A percentile compares a stretch with the other conserved stretches of the same genome.
phyloP scores from a whole-genome alignment of 306 rosid species.

The Arachis hypogaea region DNA sequence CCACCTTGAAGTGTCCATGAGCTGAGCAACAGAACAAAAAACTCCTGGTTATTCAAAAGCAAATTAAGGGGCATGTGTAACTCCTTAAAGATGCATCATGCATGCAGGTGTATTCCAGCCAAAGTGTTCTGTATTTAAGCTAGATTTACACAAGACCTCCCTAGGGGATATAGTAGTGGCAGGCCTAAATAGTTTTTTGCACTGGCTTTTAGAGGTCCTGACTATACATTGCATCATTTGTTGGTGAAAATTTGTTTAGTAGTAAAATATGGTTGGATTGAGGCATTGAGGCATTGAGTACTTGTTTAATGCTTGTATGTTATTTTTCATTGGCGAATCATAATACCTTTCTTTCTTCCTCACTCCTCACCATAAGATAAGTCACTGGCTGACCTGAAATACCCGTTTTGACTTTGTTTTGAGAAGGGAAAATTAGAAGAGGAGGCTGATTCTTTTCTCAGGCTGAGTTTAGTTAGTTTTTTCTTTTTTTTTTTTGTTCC shows the following conservation, averaged over 20 bases:
- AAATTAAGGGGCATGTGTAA: constrained; percentile 1
- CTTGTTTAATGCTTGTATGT: not conserved
- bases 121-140: constrained; percentile 13
- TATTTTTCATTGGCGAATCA: constrained; percentile 7
- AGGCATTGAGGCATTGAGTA: not conserved
- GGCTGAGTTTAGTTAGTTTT: not conserved
- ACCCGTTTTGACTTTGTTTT: constrained; percentile 14
- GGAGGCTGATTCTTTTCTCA: not conserved
- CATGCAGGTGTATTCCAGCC: not conserved
- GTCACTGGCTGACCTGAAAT: constrained; percentile 1
- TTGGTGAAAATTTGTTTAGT: constrained; percentile 4
- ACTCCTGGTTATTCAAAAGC: not conserved
- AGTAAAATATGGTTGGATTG: not conserved
- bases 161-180: not conserved
- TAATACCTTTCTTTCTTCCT: not conserved
- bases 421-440: constrained; percentile 13
- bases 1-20: constrained; percentile 4
- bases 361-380: constrained; percentile 12
- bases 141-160: constrained; percentile 13
- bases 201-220: constrained; percentile 26
- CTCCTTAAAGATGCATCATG: not conserved
- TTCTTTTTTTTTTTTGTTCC: not conserved
- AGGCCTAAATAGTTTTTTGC: constrained; percentile 14
- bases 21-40: not conserved
- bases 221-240: constrained; percentile 19